These are phyloP conservation scores for Nicotiana otophora DNA, from an alignment of 257 asterid species.

Conservation along the genomic window DNA sequence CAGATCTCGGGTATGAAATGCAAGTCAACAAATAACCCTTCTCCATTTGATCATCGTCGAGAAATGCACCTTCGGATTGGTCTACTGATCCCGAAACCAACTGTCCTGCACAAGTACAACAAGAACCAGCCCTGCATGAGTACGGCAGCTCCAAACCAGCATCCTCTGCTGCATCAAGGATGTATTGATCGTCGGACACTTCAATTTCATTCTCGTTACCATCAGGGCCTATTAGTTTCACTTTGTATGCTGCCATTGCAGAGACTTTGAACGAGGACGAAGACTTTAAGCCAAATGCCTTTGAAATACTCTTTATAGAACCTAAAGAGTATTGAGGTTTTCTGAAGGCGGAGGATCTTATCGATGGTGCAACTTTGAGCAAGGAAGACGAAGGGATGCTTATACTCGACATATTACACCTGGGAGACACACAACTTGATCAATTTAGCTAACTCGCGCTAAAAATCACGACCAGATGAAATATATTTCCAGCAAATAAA, in stretches of 20 bases:
- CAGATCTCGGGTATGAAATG: conserved; percentile 32
- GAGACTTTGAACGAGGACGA: conserved; percentile 10
- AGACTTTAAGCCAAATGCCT: conserved; percentile 12
- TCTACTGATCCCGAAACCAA: conserved; percentile 28
- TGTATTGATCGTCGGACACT: conserved; percentile 32
- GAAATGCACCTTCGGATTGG: conserved; percentile 43
- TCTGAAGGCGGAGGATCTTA: not conserved
- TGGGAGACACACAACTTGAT: not conserved
- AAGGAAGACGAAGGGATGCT: conserved; percentile 8
- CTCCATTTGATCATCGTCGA: conserved; percentile 29
- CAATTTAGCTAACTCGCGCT: not conserved
- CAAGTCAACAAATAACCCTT: conserved; percentile 36
- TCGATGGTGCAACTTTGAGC: conserved; percentile 10
- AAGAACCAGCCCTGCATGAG: conserved; percentile 43
- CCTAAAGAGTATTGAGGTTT: not conserved
- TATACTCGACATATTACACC: conserved; percentile 20
- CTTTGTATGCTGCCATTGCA: conserved; percentile 35
- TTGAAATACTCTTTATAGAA: conserved; percentile 19
- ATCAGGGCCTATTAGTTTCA: conserved; percentile 37
- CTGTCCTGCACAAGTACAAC: conserved; percentile 38
- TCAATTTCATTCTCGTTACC: conserved; percentile 29
- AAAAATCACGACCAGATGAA: not conserved
- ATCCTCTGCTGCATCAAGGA: conserved; percentile 37
- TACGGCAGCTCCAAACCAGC: conserved; percentile 39
- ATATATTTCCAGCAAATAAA: not conserved